Conservation (phyloP, 2,329 filamentous ascomycete genomes). For the Ophiosphaerella herpotricha region DNA sequence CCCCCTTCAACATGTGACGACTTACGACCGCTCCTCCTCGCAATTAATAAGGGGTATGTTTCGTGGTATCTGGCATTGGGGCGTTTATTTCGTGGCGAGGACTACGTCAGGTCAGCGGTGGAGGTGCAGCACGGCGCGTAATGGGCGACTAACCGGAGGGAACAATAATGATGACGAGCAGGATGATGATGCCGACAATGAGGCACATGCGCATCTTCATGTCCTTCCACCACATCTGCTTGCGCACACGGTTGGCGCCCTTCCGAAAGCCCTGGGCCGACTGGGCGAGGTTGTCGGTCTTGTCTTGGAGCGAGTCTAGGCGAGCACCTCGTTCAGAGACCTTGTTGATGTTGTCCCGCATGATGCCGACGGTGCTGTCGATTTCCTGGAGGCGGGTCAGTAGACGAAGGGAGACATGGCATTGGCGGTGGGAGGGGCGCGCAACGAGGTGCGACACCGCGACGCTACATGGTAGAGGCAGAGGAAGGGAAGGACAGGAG, state of each 20-base stretch:
- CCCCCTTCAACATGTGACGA: slow-evolving; percentile 22
- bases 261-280: slow-evolving; percentile 95
- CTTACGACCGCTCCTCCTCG: slow-evolving; percentile 23
- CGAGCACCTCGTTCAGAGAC: slow-evolving; percentile 90
- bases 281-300: slow-evolving; percentile 89
- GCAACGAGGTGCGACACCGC: neutral
- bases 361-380: slow-evolving; percentile 90
- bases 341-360: slow-evolving; percentile 98
- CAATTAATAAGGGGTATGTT: slow-evolving; percentile 37
- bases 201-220: slow-evolving; percentile 99
- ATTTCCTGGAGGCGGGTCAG: slow-evolving; percentile 73
- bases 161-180: slow-evolving; percentile 92
- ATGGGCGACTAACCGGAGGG: slow-evolving; percentile 71
- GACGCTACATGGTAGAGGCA: neutral
- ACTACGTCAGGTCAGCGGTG: slow-evolving; percentile 26
- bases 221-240: slow-evolving; percentile 99
- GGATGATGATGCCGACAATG: slow-evolving; percentile 84
- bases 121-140: too few relatives aligned
- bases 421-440: neutral
- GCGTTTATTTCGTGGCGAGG: slow-evolving; percentile 33
- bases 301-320: slow-evolving; percentile 86
- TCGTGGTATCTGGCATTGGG: slow-evolving; percentile 32
- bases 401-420: slow-evolving; percentile 6
- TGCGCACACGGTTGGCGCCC: slow-evolving; percentile 90
- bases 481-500: neutral